phyloP scores from a whole-genome alignment of 2,329 filamentous ascomycete genomes.

The Geosmithia flava region DNA sequence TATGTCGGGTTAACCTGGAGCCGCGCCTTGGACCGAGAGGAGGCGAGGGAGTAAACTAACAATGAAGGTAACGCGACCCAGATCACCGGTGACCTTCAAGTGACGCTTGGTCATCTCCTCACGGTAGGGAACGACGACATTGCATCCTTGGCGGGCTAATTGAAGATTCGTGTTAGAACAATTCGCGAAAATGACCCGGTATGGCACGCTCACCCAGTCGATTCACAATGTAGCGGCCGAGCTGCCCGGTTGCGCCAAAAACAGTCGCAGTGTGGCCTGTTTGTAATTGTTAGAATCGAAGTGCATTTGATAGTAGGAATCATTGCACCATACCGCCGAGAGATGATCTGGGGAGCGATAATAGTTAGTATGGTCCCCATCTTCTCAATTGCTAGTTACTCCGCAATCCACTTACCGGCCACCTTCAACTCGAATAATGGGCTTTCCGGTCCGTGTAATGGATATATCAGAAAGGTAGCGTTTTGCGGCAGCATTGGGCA shows the following conservation, averaged over 20 bases:
- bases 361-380: conserved; percentile 13
- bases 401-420: conserved; percentile 55
- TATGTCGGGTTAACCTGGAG: conserved; percentile 18
- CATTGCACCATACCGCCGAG: conserved; percentile 57
- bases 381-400: conserved; percentile 9
- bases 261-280: conserved; percentile 91
- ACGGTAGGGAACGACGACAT: conserved; percentile 82
- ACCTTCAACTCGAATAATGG: conserved; percentile 77
- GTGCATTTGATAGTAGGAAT: conserved; percentile 2
- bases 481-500: conserved; percentile 33
- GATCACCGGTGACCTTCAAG: conserved; percentile 88
- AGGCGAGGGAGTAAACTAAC: conserved; percentile 31
- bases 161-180: conserved; percentile 8
- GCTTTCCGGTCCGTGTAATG: conserved; percentile 93
- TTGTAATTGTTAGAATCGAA: conserved; percentile 12
- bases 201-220: conserved; percentile 52
- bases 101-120: conserved; percentile 98
- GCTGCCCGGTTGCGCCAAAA: conserved; percentile 91
- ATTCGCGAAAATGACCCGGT: neutral
- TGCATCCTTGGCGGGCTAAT: conserved; percentile 81
- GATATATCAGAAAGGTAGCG: conserved; percentile 65
- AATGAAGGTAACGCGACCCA: conserved; percentile 80
- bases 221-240: conserved; percentile 97
- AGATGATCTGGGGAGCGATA: conserved; percentile 51
- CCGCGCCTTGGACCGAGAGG: neutral